Evolutionary conservation across 192 early-diverging fungal species (phyloP).

Genomic region (Coemansia javaensis): DNA sequence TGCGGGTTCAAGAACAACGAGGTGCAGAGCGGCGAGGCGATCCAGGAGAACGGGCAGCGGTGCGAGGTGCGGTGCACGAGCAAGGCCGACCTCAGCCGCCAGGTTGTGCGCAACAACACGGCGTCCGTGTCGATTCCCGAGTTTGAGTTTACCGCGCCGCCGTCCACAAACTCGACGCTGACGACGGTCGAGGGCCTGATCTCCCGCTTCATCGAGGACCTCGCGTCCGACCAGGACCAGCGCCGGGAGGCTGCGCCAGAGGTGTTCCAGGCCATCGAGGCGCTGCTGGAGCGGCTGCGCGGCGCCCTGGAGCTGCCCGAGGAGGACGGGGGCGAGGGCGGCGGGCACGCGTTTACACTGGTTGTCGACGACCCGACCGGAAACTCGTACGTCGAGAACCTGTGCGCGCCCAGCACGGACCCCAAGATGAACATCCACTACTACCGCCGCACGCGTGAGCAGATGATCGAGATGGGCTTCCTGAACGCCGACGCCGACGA

Average conservation of each 20-base stretch:
- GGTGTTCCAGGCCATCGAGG: conserved; percentile 71
- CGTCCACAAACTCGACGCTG: conserved; percentile 70
- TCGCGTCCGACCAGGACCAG: conserved; percentile 69
- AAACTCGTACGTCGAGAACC: conserved; percentile 88
- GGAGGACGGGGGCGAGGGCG: conserved; percentile 15
- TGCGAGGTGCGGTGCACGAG: conserved; percentile 58
- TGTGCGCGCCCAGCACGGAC: conserved; percentile 68
- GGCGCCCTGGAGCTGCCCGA: conserved; percentile 50
- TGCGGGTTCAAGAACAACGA: conserved; percentile 88
- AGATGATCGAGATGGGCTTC: conserved; percentile 73
- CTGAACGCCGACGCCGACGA: conserved; percentile 55
- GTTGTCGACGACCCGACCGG: conserved; percentile 86
- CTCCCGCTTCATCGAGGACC: conserved; percentile 71
- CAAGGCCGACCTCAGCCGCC: conserved; percentile 83
- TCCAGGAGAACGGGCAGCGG: conserved; percentile 76
- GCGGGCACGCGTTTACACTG: conserved; percentile 61
- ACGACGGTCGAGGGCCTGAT: conserved; percentile 92
- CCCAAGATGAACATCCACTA: conserved; percentile 63
- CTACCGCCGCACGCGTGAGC: conserved; percentile 72
- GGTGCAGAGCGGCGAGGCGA: conserved; percentile 76
- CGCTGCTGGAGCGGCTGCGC: conserved; percentile 60
- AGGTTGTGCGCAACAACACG: conserved; percentile 83
- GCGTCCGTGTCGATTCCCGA: conserved; percentile 75
- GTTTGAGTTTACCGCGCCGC: conserved; percentile 85
- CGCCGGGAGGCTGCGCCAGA: conserved; percentile 65